Evolutionary conservation across 2,329 filamentous ascomycete species (phyloP), one percentile per base, ranked within the genome.

Genomic region (Fusarium sp.): DNA sequence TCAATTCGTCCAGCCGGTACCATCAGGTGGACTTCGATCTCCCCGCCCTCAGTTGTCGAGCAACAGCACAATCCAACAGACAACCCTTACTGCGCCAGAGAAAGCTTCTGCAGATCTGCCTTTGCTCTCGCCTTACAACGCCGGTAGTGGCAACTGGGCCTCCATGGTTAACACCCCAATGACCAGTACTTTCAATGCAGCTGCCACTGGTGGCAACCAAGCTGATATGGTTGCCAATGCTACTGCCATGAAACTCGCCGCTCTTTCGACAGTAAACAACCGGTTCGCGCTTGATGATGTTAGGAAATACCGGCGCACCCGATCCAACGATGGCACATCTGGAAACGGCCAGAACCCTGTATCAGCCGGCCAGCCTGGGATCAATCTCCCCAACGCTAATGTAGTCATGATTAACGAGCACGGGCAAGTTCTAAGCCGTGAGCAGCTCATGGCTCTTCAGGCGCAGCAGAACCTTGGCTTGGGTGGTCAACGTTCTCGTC

Each of bases 141-240:
- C 91, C 37, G 88, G 91, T 54, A 93, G 93, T 78, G 93, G 93
- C 59, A 98, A 96, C 84, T 99, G 96, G 96, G 96, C 96, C 25
- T 98, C 96, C 11, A 97, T 98, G 92, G 91, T 97, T 69, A 98
- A 97, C 82, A 99, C 96, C 4, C 96, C 96, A 4, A 97, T 98
- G 92, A 93, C 95, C 7, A 84, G 93, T 42, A 95, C 90, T 71
- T 99, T 98, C 80, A 91, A 87, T 69, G 81, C 85, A 18, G 74
- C 71, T 56, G 79, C 86, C 71, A 81, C 81, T 41, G 82, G 84
- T 42, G 84, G 84, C 48, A 90, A 87, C 58, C 94, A 98, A 79
- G 94, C 94, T 18, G 96, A 99, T 77, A 98, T 98, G 95, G 92
- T 99, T 61, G 96, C 96, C 62, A 99, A 98, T 78, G 96, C 96